Conservation (phyloP, 257 asterid genomes). For the Verbena officinalis region DNA sequence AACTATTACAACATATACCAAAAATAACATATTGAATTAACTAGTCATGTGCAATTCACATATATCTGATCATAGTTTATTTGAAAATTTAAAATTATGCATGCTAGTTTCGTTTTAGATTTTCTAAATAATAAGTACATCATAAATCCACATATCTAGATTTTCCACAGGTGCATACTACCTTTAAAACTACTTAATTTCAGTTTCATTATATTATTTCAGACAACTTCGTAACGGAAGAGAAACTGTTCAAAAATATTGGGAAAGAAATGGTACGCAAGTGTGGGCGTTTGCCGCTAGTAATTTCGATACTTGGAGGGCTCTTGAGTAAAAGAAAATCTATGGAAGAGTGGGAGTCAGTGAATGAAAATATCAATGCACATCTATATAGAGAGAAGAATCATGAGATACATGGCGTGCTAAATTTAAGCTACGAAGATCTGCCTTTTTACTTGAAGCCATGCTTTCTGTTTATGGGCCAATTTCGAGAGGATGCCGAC, state of each 20-base stretch:
- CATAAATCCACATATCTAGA: no score
- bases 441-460: slow-evolving; percentile 28
- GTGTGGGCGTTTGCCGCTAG: slow-evolving; percentile 18
- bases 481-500: not conserved
- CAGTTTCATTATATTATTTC: not conserved
- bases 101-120: no score
- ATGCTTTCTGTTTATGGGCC: slow-evolving; percentile 20
- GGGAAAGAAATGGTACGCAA: slow-evolving; percentile 20
- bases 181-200: not conserved
- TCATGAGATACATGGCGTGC: not conserved
- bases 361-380: slow-evolving; percentile 4
- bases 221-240: not conserved
- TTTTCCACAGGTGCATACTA: no score
- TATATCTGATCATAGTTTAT: no score
- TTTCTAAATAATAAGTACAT: no score
- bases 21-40: no score
- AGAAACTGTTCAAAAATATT: not conserved
- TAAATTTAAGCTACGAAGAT: slow-evolving; percentile 16
- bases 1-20: no score
- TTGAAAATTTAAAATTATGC: no score
- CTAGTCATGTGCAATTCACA: no score
- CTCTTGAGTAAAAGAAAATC: not conserved
- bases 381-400: not conserved
- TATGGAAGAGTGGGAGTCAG: slow-evolving; percentile 15
- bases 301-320: slow-evolving; percentile 23